Base-by-base conservation (phyloP, 2,329 filamentous ascomycete genomes). In the Zymoseptoria crescenta region DNA sequence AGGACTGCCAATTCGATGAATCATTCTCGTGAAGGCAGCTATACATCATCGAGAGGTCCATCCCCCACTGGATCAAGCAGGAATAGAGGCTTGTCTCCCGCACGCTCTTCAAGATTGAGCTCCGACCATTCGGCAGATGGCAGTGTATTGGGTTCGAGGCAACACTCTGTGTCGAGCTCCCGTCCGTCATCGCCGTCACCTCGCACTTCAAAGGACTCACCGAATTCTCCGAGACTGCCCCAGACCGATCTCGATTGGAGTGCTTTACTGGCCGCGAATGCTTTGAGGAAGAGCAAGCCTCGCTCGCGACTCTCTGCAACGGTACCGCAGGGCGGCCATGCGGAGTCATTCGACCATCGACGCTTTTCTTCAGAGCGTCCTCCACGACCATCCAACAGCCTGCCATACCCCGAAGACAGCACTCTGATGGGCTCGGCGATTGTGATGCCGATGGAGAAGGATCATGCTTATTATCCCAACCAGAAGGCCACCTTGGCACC, bases 391-490 rank as follows among this genome's bases (percentile, higher is more conserved):
- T 65, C 66, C 8, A 66, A 61, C 30, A 62, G 69, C 19, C 65
- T 78, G 21, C 77, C 77, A n/a, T 80, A 80, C 62, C 77, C 77
- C 2, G 73, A 75, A 20, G 77, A 79, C 52, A 57, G 48, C 55
- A 58, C 51, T 27, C 29, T 64, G 73, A 78, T 60, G 69, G 69
- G 35, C 21, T 65, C 63, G 62, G 59, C 71, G 66, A 59, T 65
- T n/a, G 56, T 54, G 45, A 78, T 79, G 75, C 76, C 78, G 16
- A 67, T 73, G 4, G 77, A 79, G 62, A 69, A 73, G 50, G 68
- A 74, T 10, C 74, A 74, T 52, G 76, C 76, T 49, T 75, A 71
- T 56, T 64, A 70, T 27, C 65, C 67, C 50, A 49, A 63, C 20
- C 59, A 59, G 8, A 56, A 56, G 27, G 52, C 56, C 19, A 48